A percentile compares a stretch with the other conserved stretches of the same genome.
Evolutionary conservation across 164 flowering plant genomes (phyloP).

Genomic region (Saururus chinensis): DNA sequence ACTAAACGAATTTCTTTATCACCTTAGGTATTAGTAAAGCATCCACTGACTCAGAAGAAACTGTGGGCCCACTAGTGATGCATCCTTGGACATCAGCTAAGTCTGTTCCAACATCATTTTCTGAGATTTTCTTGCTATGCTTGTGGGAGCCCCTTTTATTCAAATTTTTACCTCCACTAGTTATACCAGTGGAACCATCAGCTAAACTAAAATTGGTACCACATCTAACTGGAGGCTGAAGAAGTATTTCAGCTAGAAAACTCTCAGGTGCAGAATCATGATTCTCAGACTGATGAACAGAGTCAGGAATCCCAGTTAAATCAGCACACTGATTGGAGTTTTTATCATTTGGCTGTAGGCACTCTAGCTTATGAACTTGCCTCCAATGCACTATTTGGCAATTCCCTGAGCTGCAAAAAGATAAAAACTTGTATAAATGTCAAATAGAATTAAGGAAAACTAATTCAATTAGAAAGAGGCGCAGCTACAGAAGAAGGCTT

Average conservation of each 20-base stretch:
- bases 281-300: slow-evolving; percentile 13
- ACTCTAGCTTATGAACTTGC: slow-evolving; percentile 69
- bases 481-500: neutral
- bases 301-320: slow-evolving; percentile 25
- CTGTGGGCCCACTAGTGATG: slow-evolving; percentile 10
- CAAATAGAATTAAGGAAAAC: neutral
- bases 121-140: slow-evolving; percentile 17
- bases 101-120: slow-evolving; percentile 18
- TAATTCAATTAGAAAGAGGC: too few relatives aligned
- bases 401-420: slow-evolving; percentile 66
- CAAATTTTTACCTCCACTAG: slow-evolving; percentile 18
- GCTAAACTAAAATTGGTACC: slow-evolving; percentile 8
- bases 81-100: slow-evolving; percentile 20
- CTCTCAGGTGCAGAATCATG: slow-evolving; percentile 16
- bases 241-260: slow-evolving; percentile 9
- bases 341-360: slow-evolving; percentile 34
- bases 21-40: slow-evolving; percentile 37
- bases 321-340: slow-evolving; percentile 7
- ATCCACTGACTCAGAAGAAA: slow-evolving; percentile 13
- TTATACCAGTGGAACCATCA: slow-evolving; percentile 13
- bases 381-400: slow-evolving; percentile 94
- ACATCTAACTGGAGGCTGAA: slow-evolving; percentile 11
- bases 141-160: slow-evolving; percentile 24
- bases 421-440: neutral
- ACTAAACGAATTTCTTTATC: neutral